These are phyloP conservation scores for Coemansia sp. DNA, from an alignment of 371 early-diverging fungal genomes.

Conservation along the genomic window DNA sequence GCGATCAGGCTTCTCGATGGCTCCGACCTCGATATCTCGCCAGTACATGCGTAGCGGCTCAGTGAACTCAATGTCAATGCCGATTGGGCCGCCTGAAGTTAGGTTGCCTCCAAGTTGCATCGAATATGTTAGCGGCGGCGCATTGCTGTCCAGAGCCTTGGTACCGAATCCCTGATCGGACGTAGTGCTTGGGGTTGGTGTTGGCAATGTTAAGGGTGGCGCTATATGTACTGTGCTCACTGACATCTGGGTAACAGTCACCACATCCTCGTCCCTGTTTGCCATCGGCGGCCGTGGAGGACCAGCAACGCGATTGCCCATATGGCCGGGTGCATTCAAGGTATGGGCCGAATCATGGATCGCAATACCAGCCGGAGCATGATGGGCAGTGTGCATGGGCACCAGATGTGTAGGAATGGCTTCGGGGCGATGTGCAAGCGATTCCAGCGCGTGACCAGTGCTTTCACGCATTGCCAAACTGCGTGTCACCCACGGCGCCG, in stretches of 20 bases:
- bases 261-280: background rate
- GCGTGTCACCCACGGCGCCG: background rate
- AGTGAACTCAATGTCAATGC: slow-evolving; percentile 42
- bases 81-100: slow-evolving; percentile 42
- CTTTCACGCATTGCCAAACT: background rate
- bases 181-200: background rate
- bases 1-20: slow-evolving; percentile 11
- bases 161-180: background rate
- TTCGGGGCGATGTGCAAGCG: background rate
- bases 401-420: background rate
- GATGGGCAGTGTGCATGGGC: background rate
- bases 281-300: background rate
- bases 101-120: slow-evolving; percentile 37
- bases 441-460: background rate
- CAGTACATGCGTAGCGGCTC: slow-evolving; percentile 42
- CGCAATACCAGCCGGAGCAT: background rate
- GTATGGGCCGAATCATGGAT: background rate
- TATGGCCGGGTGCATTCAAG: background rate
- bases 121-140: slow-evolving; percentile 9
- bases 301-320: background rate
- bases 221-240: slow-evolving; percentile 13
- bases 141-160: slow-evolving; percentile 16
- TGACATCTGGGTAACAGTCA: slow-evolving; percentile 8
- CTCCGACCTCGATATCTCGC: slow-evolving; percentile 35
- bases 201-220: background rate